Base-by-base conservation (phyloP, 352 stramenopile species). In the Pythium brassicae region DNA sequence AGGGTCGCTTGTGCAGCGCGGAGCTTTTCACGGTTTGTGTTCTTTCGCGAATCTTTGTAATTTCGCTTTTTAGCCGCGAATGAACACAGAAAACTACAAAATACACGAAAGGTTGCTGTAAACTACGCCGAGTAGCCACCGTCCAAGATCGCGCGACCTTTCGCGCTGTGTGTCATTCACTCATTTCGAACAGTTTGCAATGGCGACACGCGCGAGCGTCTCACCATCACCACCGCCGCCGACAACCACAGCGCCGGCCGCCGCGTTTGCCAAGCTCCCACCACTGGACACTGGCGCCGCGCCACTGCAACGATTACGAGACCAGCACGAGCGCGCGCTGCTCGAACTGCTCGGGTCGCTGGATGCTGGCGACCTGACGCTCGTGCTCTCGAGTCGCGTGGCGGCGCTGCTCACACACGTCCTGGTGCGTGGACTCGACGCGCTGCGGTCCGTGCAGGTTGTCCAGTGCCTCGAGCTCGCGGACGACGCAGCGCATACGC, bases 351-450 rank as follows among this genome's bases (percentile, higher is more conserved):
- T 87, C 54, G 53, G 61, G 14, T 61, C 71, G 26, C 57, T 75
- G 11, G 57, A 67, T 25, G 63, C 67, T 4, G 53, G 51, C 17
- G 65, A 66, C 34, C 68, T 83, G 54, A 75, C 74, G 29, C 63
- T 87, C 27, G 76, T 89, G 63, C 63, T 87, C 42, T 65, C 74
- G 20, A 77, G 74, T 35, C 72, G 79, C 3, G 48, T 89, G 25
- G 74, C 72, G 26, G 68, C 73, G 54, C 63, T 89, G 47, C 64
- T 89, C 34, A 78, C 76, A 26, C 76, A 89, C 51, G 69, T 89
- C 42, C 79, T 87, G 32, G 64, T 25, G 15, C 54, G 72, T 37
- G 79, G 76, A 12, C 59, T 80, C 3, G 57, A 66, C 2, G 51
- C 82, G 4, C 63, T 79, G 35, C 71, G 72, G 52, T 55, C 42